Base-by-base conservation (phyloP, 192 early-diverging fungal species). In the Coemansia sp. region DNA sequence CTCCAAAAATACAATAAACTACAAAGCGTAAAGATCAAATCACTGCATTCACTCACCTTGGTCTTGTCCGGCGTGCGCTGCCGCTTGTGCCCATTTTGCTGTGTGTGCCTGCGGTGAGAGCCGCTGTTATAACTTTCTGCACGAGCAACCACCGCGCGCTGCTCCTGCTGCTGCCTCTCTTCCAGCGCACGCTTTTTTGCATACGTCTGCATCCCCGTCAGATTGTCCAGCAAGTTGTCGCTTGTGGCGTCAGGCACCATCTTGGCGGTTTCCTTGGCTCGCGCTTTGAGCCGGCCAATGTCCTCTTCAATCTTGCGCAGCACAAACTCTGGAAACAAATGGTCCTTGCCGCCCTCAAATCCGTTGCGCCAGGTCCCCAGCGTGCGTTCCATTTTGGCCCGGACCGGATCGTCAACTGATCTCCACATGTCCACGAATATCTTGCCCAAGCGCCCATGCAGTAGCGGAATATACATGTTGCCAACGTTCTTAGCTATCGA, bases 401-500 rank as follows among this genome's bases (percentile, higher is more conserved):
- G 81, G 41, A 90, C 87, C 20, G 70, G 57, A 12, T 69, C 55
- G 54, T 89, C 86, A 5, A 91, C 89, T 3, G 80, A 70, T 16
- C 82, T 71, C 67, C 87, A 98, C 28, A 93, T 84, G 46, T 84
- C 83, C 30, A 87, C 55, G 58, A 94, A 98, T 5, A 85, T 71
- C 37, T 57, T 76, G n/a, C 80, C 83, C 53, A 98, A 81, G 35
- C 88, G 84, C 10, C 82, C 70, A 28, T 82, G 71, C 78, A 98
- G 92, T 16, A 87, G 66, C 14, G 68, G 60, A 3, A 89, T 54
- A 74, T 94, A 98, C 18, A 76, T 76, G 12, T 80, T 84, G 18
- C 94, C 92, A 38, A 94, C 89, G 70, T 95, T 94, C 71, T 98
- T 98, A 64, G 86, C 84, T 16, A 98, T 98, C 14, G 96, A 98